Evolutionary conservation across 805 yeast species (phyloP).

Genomic region (Millerozyma miso): DNA sequence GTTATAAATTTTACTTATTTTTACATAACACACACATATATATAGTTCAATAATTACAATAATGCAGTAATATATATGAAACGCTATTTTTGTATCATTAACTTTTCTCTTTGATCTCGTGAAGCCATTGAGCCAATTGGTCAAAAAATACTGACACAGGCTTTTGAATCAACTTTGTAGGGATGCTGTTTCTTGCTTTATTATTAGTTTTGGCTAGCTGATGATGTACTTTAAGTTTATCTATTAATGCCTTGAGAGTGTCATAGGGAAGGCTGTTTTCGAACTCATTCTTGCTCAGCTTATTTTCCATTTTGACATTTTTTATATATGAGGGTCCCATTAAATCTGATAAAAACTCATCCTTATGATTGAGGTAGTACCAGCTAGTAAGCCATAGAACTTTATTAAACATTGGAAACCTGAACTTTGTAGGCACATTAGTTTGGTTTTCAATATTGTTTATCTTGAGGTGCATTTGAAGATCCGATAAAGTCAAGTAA

Average conservation of each 20-base stretch:
- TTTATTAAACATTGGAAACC: slow-evolving; percentile 72
- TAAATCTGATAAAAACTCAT: slow-evolving; percentile 17
- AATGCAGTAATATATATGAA: neutral
- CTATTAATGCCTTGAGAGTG: slow-evolving; percentile 13
- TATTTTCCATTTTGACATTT: slow-evolving; percentile 3
- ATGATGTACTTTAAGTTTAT: slow-evolving; percentile 27
- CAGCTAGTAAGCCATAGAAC: slow-evolving; percentile 67
- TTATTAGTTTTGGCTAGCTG: slow-evolving; percentile 28
- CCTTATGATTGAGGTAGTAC: slow-evolving; percentile 30
- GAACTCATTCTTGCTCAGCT: neutral
- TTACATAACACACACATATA: neutral
- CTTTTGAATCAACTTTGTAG: slow-evolving; percentile 26
- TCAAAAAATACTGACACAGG: slow-evolving; percentile 18
- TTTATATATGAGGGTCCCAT: slow-evolving; percentile 2
- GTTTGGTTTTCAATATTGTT: slow-evolving; percentile 61
- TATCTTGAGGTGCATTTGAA: slow-evolving; percentile 59
- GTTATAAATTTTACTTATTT: too few species aligned
- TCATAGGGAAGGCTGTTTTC: neutral
- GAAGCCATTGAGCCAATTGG: slow-evolving; percentile 12
- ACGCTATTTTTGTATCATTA: too few species aligned
- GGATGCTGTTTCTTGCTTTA: slow-evolving; percentile 32
- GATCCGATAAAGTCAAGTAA: slow-evolving; percentile 62
- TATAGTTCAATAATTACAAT: neutral
- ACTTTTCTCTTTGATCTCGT: too few species aligned
- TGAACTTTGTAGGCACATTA: slow-evolving; percentile 68